Evolutionary conservation across 2,329 filamentous ascomycete genomes (phyloP).

Genomic region (Orbilia ellipsospora): DNA sequence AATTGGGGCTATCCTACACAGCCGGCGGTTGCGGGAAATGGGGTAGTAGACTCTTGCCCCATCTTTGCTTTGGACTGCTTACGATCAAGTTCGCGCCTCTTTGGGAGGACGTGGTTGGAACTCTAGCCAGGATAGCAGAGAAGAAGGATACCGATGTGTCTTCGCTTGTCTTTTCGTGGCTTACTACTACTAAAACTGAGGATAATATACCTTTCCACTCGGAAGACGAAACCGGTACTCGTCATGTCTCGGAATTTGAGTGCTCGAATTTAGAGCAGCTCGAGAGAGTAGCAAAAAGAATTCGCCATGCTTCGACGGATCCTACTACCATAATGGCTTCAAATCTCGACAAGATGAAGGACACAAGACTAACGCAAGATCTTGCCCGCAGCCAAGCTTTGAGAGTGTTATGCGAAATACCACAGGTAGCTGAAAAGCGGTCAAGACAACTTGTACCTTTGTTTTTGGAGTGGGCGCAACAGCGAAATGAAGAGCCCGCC

Average conservation of each 20-base stretch:
- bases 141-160: slow-evolving; percentile 78
- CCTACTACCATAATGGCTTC: slow-evolving; percentile 5
- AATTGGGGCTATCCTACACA: slow-evolving; percentile 71
- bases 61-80: slow-evolving; percentile 69
- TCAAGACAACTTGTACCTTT: slow-evolving; percentile 87
- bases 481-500: slow-evolving; percentile 62
- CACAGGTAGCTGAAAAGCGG: slow-evolving; percentile 82
- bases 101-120: slow-evolving; percentile 84
- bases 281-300: slow-evolving; percentile 66
- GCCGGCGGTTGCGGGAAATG: slow-evolving; percentile 57
- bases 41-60: slow-evolving; percentile 28
- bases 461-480: slow-evolving; percentile 78
- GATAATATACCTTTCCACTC: slow-evolving; percentile 55
- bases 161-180: slow-evolving; percentile 80
- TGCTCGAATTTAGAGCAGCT: slow-evolving; percentile 79
- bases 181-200: slow-evolving; percentile 63
- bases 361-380: slow-evolving; percentile 8
- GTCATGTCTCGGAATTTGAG: slow-evolving; percentile 78
- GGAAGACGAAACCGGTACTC: slow-evolving; percentile 61
- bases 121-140: slow-evolving; percentile 79
- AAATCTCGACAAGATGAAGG: slow-evolving; percentile 28
- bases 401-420: slow-evolving; percentile 78
- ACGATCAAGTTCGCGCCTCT: slow-evolving; percentile 85
- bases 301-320: slow-evolving; percentile 57
- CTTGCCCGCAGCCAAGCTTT: slow-evolving; percentile 80